These are phyloP conservation scores for Globisporangium nunn DNA, from an alignment of 352 stramenopile species.

Conservation along the genomic window DNA sequence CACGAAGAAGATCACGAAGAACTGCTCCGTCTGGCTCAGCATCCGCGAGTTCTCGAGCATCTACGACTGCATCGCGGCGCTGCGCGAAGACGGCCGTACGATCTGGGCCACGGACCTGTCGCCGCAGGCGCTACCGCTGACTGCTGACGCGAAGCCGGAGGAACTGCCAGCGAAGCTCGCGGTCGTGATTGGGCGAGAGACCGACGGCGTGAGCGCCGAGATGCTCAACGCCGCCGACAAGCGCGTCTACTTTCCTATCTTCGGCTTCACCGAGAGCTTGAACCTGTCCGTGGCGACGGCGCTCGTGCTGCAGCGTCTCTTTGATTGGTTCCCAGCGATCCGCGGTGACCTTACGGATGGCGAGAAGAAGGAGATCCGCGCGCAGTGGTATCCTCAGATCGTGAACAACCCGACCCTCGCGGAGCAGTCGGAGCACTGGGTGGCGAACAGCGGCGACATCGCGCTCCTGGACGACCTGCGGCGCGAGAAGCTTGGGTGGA, in stretches of 20 bases:
- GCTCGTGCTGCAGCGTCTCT: slow-evolving; percentile 86
- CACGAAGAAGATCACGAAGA: slow-evolving; percentile 75
- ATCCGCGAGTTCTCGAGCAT: slow-evolving; percentile 85
- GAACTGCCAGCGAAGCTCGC: slow-evolving; percentile 83
- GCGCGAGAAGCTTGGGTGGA: slow-evolving; percentile 34
- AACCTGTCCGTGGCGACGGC: slow-evolving; percentile 92
- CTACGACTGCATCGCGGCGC: slow-evolving; percentile 60
- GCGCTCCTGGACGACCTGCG: slow-evolving; percentile 45
- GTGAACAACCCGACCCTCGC: slow-evolving; percentile 63
- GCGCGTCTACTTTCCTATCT: slow-evolving; percentile 90
- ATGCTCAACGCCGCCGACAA: slow-evolving; percentile 84
- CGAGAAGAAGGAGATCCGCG: slow-evolving; percentile 44
- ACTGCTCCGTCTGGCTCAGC: slow-evolving; percentile 78
- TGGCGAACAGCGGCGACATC: slow-evolving; percentile 29
- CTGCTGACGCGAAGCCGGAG: slow-evolving; percentile 26
- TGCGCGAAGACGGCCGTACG: slow-evolving; percentile 50
- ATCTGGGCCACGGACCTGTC: slow-evolving; percentile 91
- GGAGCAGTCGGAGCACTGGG: slow-evolving; percentile 45
- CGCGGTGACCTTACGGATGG: slow-evolving; percentile 42
- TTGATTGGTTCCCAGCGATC: slow-evolving; percentile 67
- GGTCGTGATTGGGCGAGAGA: slow-evolving; percentile 92
- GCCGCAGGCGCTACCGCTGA: slow-evolving; percentile 55
- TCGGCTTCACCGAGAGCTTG: slow-evolving; percentile 91
- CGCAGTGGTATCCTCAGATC: slow-evolving; percentile 54
- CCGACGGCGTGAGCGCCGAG: slow-evolving; percentile 83